Percentiles rank a stretch among this genome's conserved stretches.
Conservation (phyloP, 768 basidiomycete genomes). For the Calocera viscosa region DNA sequence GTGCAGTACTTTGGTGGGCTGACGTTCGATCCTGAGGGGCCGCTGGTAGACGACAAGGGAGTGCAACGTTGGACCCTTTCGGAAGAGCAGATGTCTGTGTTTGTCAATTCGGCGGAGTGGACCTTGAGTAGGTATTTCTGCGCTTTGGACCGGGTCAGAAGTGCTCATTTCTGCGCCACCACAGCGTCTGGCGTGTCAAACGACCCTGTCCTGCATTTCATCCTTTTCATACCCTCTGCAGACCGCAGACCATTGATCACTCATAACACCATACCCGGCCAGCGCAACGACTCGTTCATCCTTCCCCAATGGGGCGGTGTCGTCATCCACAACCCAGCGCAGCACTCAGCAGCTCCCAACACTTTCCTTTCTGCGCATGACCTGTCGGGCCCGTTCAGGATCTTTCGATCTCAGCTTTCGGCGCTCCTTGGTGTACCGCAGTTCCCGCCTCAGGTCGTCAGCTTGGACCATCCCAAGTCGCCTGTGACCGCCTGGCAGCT, state of each 20-base stretch:
- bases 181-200: conserved; percentile 87
- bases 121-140: conserved; percentile 50
- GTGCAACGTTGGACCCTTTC: conserved; percentile 42
- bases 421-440: conserved; percentile 68
- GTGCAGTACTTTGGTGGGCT: conserved; percentile 84
- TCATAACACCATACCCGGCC: conserved; percentile 40
- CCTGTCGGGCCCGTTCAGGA: conserved; percentile 43
- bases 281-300: conserved; percentile 47
- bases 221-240: conserved; percentile 72
- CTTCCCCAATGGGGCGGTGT: conserved; percentile 93
- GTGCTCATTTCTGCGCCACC: no score
- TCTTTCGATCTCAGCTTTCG: conserved; percentile 60
- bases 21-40: conserved; percentile 51
- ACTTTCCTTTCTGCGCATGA: conserved; percentile 32
- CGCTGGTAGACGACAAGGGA: conserved; percentile 27
- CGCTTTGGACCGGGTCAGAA: conserved; percentile 9
- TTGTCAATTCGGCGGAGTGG: conserved; percentile 96
- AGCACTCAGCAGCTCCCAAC: conserved; percentile 15
- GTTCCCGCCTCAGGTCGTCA: conserved; percentile 38
- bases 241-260: conserved; percentile 59
- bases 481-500: conserved; percentile 62
- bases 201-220: conserved; percentile 86
- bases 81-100: conserved; percentile 77
- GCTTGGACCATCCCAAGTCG: conserved; percentile 16
- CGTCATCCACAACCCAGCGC: conserved; percentile 51